These are phyloP conservation scores for Sanghuangporus sanghuang DNA, from an alignment of 1,284 basidiomycete genomes.

Conservation along the genomic window DNA sequence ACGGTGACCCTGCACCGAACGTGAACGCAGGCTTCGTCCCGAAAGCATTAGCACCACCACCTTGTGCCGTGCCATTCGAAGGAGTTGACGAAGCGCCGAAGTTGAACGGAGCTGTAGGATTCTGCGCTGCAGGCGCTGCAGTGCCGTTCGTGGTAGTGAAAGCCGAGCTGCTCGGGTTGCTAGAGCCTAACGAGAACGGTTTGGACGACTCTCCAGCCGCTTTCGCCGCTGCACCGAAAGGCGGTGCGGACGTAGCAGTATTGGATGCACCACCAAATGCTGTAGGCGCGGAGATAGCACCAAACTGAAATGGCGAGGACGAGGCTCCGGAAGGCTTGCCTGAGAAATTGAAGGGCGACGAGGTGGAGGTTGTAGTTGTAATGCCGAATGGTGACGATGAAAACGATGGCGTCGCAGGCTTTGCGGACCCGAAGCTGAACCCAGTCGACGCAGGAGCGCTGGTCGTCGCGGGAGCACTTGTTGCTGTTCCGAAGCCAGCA, in stretches of 20 bases:
- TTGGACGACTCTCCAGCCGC: background rate
- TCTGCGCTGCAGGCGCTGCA: background rate
- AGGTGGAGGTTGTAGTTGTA: background rate
- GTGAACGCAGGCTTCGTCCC: background rate
- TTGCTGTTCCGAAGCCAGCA: background rate
- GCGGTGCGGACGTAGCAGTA: background rate
- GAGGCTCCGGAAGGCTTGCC: background rate
- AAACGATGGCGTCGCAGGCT: background rate
- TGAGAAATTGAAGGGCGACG: background rate
- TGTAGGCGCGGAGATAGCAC: background rate
- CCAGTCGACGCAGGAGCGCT: background rate
- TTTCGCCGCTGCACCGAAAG: background rate
- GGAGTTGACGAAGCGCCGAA: slow-evolving; percentile 6
- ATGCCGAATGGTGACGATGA: slow-evolving; percentile 3
- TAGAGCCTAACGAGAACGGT: slow-evolving; percentile 14
- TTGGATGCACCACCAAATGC: background rate
- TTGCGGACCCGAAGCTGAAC: background rate
- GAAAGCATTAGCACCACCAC: background rate
- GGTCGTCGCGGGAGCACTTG: background rate
- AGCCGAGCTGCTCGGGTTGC: background rate
- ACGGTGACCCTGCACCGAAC: background rate
- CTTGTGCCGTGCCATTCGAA: background rate
- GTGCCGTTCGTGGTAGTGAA: background rate
- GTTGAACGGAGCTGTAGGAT: slow-evolving; percentile 4
- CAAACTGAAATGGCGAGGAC: background rate